Conservation (phyloP, 352 stramenopile species). For the Globisporangium paddicum region DNA sequence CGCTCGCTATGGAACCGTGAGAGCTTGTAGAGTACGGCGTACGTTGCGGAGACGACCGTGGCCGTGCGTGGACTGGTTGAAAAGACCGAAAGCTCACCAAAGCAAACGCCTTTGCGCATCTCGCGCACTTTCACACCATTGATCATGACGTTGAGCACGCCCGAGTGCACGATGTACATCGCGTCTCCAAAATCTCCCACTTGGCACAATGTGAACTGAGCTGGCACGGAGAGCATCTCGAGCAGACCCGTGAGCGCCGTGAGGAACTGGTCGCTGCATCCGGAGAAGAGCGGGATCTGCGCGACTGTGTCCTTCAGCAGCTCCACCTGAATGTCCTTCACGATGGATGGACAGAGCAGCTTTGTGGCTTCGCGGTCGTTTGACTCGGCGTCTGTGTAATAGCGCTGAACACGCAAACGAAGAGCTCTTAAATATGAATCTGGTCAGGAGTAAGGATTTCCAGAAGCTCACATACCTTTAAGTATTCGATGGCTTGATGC, state of each 20-base stretch:
- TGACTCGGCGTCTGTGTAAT: slow-evolving; percentile 64
- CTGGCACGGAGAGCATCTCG: slow-evolving; percentile 53
- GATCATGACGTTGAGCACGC: slow-evolving; percentile 56
- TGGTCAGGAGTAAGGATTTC: too few species aligned
- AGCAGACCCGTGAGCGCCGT: slow-evolving; percentile 61
- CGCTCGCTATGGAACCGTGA: slow-evolving; percentile 50
- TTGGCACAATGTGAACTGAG: slow-evolving; percentile 47
- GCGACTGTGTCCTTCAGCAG: slow-evolving; percentile 54
- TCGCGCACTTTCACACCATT: slow-evolving; percentile 56
- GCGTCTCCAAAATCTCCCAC: slow-evolving; percentile 54
- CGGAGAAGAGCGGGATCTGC: slow-evolving; percentile 56
- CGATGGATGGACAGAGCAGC: slow-evolving; percentile 67
- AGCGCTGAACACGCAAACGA: slow-evolving; percentile 16
- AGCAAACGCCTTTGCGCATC: slow-evolving; percentile 55
- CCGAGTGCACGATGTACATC: slow-evolving; percentile 74
- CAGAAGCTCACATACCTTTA: slow-evolving; percentile 19
- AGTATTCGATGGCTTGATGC: slow-evolving; percentile 44
- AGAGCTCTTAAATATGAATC: not conserved
- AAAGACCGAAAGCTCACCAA: slow-evolving; percentile 71
- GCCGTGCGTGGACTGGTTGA: slow-evolving; percentile 42
- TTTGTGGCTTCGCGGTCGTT: slow-evolving; percentile 62
- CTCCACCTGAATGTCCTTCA: slow-evolving; percentile 70
- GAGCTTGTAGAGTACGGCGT: slow-evolving; percentile 58
- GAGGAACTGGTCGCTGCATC: slow-evolving; percentile 59
- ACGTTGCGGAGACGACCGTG: slow-evolving; percentile 51